Evolutionary conservation across 1,284 basidiomycete genomes (phyloP).

Genomic region (Sanghuangporus baumii): DNA sequence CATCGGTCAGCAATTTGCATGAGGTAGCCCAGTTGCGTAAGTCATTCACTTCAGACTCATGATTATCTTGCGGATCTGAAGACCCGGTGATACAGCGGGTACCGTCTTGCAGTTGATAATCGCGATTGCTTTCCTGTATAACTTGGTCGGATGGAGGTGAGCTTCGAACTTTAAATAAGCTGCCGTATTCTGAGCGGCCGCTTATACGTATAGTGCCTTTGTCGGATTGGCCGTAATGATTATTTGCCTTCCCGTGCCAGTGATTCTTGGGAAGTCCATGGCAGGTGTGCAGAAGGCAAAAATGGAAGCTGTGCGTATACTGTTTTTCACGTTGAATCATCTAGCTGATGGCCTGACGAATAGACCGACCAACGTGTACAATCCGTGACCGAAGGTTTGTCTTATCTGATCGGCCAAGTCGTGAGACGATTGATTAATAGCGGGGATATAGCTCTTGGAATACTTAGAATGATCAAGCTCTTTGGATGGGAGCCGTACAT

Average conservation of each 20-base stretch:
- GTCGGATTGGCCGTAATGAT: constrained; percentile 33
- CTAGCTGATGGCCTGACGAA: not conserved
- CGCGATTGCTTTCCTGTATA: constrained; percentile 28
- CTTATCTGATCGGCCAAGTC: not conserved
- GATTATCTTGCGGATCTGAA: not conserved
- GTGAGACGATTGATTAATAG: not conserved
- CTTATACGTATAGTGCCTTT: constrained; percentile 25
- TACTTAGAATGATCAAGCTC: constrained; percentile 48
- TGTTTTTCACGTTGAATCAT: not conserved
- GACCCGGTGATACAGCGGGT: not conserved
- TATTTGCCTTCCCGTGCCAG: constrained; percentile 33
- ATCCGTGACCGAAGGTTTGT: constrained; percentile 31
- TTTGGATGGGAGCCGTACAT: constrained; percentile 54
- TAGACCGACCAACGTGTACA: constrained; percentile 35
- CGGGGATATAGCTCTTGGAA: constrained; percentile 21
- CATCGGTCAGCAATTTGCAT: constrained; percentile 17
- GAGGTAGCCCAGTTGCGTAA: constrained; percentile 12
- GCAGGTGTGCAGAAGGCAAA: constrained; percentile 20
- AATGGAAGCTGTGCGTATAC: constrained; percentile 19
- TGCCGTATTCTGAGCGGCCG: not conserved
- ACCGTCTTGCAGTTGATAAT: constrained; percentile 26
- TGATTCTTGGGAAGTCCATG: constrained; percentile 18
- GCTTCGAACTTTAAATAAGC: not conserved
- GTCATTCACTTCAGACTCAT: constrained; percentile 18
- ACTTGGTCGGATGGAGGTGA: constrained; percentile 24